Conservation (phyloP, 2,329 filamentous ascomycete genomes). For the Pseudopyricularia javanii region DNA sequence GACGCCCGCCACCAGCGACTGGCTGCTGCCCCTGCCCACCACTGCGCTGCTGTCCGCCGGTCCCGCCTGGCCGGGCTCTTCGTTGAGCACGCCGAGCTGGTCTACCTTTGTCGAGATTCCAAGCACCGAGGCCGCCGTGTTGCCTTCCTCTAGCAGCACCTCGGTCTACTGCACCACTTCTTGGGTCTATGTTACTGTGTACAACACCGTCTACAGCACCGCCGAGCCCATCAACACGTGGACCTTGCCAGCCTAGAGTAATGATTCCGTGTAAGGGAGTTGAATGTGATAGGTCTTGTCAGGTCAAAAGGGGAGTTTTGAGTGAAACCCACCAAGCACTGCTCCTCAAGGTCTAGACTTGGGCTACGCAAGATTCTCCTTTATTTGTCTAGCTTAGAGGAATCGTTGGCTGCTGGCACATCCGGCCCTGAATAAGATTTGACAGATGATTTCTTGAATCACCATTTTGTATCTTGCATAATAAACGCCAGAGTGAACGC, state of each 20-base stretch:
- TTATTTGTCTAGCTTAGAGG: too few species aligned
- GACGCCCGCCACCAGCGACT: background rate
- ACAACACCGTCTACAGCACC: conserved; percentile 1
- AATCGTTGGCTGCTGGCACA: too few species aligned
- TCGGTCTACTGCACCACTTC: background rate
- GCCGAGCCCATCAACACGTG: background rate
- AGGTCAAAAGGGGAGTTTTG: too few species aligned
- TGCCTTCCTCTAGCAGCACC: background rate
- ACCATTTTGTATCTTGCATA: too few species aligned
- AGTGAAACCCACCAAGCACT: too few species aligned
- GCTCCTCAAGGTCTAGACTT: too few species aligned
- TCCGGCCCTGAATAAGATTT: too few species aligned
- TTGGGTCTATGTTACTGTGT: background rate
- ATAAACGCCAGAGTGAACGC: too few species aligned
- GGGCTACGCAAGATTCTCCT: too few species aligned
- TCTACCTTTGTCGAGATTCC: background rate
- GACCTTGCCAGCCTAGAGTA: background rate
- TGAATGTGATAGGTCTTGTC: background rate
- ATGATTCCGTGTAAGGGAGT: background rate
- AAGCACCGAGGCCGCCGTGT: background rate
- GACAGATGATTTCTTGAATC: too few species aligned
- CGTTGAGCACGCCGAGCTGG: background rate
- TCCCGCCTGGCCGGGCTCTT: background rate
- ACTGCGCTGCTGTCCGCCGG: background rate
- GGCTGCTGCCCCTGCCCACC: background rate